Evolutionary conservation across 2,329 filamentous ascomycete species (phyloP), one percentile per base, ranked within the genome.

Genomic region (Stemphylium beticola): DNA sequence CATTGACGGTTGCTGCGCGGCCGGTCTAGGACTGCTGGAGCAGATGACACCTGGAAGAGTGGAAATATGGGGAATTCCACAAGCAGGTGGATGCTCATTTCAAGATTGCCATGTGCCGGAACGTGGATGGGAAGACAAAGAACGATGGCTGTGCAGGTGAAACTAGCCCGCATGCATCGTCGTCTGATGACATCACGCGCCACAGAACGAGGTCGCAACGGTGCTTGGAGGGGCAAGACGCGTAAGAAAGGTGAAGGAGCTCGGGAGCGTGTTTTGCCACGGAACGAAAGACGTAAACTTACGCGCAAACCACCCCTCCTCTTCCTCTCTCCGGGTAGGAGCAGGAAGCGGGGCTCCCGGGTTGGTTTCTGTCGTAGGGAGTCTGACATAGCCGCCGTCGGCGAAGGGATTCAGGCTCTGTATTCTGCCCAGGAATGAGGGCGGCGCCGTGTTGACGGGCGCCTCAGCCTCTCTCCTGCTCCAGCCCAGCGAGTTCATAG

Each of bases 261-360:
- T 39, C 48, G 32, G n/a, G 41, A 47, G 26, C 31, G 42, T 50
- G 32, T 36, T 56, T 66, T 45, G 63, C 58, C 60, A 68, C 59
- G 57, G 61, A 57, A 67, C 48, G 54, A 56, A 41, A 74, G 68
- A 87, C 40, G 47, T 32, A 58, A 49, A 72, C 95, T 93, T 86
- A 99, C 95, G 82, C 71, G 90, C 88, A 85, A 97, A 93, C 87
- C 91, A 97, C 61, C 88, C 91, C 78, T 97, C 95, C 74, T 98
- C 93, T 77, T 98, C 95, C 73, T 97, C 93, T 67, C 93, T 87
- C 70, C 93, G 85, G 72, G 77, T 91, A 58, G 91, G 86, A 57
- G 92, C 92, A 47, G 93, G 93, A 44, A 97, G 80, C 62, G 93
- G 92, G 61, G 93, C 92, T 43, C 92, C 92, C 32, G 91, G 82